A percentile compares a stretch with the other conserved stretches of the same genome.
phyloP scores from a whole-genome alignment of 176 grass and related monocot species.

The Rhynchospora breviuscula region DNA sequence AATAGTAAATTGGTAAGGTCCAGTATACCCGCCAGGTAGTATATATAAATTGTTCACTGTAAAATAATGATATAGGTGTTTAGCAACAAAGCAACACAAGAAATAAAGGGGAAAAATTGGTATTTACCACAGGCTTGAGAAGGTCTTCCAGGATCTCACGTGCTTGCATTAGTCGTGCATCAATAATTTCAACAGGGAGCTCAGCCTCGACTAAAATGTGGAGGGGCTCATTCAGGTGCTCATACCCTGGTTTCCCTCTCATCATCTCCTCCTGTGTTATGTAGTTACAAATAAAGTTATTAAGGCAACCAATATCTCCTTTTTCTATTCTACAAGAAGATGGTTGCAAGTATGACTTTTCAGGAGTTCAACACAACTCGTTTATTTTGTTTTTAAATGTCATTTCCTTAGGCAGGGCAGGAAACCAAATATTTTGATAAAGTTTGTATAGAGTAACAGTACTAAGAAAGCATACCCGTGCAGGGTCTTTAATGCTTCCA shows the following conservation, averaged over 20 bases:
- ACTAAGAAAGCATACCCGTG: constrained; percentile 46
- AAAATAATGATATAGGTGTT: no score
- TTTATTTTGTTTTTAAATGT: no score
- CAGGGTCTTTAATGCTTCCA: constrained; percentile 95
- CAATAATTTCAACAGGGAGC: constrained; percentile 73
- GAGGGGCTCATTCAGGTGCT: constrained; percentile 91
- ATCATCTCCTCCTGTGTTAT: constrained; percentile 79
- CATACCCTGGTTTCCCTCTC: constrained; percentile 87
- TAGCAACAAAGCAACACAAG: not conserved
- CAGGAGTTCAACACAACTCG: no score
- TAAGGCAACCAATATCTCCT: not conserved
- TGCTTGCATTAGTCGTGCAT: constrained; percentile 82
- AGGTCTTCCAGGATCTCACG: constrained; percentile 84
- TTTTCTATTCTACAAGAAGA: not conserved
- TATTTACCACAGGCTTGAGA: constrained; percentile 72
- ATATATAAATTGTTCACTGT: no score
- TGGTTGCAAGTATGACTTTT: not conserved
- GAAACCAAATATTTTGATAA: constrained; percentile 11
- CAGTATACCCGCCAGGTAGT: not conserved
- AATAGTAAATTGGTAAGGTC: not conserved
- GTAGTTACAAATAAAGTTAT: not conserved
- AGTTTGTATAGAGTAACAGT: constrained; percentile 4
- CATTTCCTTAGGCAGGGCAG: not conserved
- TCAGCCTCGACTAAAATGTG: constrained; percentile 93
- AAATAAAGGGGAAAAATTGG: constrained; percentile 6